phyloP scores from a whole-genome alignment of 2,329 filamentous ascomycete genomes.

The Pseudohalonectria lignicola region DNA sequence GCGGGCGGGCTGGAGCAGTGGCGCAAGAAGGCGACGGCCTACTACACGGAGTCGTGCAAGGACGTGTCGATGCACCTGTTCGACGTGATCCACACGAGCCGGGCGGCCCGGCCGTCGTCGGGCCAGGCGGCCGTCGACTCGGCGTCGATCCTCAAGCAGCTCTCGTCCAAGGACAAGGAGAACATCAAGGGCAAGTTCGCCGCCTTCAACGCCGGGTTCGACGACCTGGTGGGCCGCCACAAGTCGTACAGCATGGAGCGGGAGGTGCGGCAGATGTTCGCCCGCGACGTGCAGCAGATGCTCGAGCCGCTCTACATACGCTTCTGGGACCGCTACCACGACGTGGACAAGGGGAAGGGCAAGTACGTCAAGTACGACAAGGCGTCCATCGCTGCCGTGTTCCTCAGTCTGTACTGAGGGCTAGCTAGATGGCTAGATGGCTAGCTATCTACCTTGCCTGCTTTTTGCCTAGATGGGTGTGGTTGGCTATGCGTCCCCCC shows the following conservation, averaged over 20 bases:
- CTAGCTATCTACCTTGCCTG: neutral
- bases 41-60: conserved; percentile 81
- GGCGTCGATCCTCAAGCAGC: conserved; percentile 68
- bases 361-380: conserved; percentile 99
- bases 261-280: conserved; percentile 72
- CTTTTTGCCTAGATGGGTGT: no score
- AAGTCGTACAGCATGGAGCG: conserved; percentile 81
- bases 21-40: conserved; percentile 74
- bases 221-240: conserved; percentile 76
- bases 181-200: conserved; percentile 94
- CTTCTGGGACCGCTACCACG: conserved; percentile 96
- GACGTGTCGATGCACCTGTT: conserved; percentile 77
- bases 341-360: conserved; percentile 93
- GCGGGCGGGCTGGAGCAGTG: conserved; percentile 58
- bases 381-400: conserved; percentile 58
- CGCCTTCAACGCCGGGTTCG: conserved; percentile 81
- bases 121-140: conserved; percentile 64
- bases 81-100: conserved; percentile 86
- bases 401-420: conserved; percentile 37
- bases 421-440: neutral
- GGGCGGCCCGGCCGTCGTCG: conserved; percentile 59
- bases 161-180: conserved; percentile 88
- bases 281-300: conserved; percentile 77
- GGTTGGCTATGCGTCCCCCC: no score
- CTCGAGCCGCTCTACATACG: conserved; percentile 89